phyloP scores from a whole-genome alignment of 2,329 filamentous ascomycete species.

The Didymella pomorum region DNA sequence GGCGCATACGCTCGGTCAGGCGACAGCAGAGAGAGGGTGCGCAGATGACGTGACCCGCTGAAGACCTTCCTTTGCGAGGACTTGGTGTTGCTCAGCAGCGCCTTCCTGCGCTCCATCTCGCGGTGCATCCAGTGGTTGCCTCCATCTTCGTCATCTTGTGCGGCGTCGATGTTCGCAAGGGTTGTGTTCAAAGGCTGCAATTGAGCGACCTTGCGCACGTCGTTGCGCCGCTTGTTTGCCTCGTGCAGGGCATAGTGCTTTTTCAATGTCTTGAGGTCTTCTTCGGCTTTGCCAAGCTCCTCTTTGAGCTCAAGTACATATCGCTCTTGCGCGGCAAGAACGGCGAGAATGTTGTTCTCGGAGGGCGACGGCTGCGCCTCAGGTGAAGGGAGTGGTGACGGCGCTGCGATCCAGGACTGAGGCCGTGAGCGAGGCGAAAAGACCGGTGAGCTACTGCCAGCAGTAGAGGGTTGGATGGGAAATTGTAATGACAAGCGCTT shows the following conservation, averaged over 20 bases:
- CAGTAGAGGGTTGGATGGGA: slow-evolving; percentile 53
- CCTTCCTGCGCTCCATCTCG: slow-evolving; percentile 78
- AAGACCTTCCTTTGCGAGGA: slow-evolving; percentile 66
- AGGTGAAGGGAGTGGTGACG: slow-evolving; percentile 40
- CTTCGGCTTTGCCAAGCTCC: slow-evolving; percentile 84
- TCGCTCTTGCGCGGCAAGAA: slow-evolving; percentile 90
- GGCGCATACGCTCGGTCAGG: slow-evolving; percentile 56
- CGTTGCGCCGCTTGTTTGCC: slow-evolving; percentile 75
- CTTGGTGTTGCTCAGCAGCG: slow-evolving; percentile 64
- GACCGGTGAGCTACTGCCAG: slow-evolving; percentile 42
- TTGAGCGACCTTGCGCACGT: slow-evolving; percentile 64
- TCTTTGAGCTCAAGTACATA: slow-evolving; percentile 90
- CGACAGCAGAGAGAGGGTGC: slow-evolving; percentile 85
- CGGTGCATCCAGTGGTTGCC: slow-evolving; percentile 55
- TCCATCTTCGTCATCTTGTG: slow-evolving; percentile 54
- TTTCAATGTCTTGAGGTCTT: slow-evolving; percentile 78
- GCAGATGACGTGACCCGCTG: slow-evolving; percentile 66
- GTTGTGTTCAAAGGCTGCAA: slow-evolving; percentile 62
- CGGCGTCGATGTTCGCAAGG: slow-evolving; percentile 43
- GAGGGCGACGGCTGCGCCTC: slow-evolving; percentile 37
- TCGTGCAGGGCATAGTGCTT: slow-evolving; percentile 83
- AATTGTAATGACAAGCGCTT: slow-evolving; percentile 61
- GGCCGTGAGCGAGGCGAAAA: slow-evolving; percentile 48
- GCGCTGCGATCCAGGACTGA: slow-evolving; percentile 50
- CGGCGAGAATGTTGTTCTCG: slow-evolving; percentile 72